phyloP scores from a whole-genome alignment of 352 stramenopile species.

The Chrysophaeum taylorii region DNA sequence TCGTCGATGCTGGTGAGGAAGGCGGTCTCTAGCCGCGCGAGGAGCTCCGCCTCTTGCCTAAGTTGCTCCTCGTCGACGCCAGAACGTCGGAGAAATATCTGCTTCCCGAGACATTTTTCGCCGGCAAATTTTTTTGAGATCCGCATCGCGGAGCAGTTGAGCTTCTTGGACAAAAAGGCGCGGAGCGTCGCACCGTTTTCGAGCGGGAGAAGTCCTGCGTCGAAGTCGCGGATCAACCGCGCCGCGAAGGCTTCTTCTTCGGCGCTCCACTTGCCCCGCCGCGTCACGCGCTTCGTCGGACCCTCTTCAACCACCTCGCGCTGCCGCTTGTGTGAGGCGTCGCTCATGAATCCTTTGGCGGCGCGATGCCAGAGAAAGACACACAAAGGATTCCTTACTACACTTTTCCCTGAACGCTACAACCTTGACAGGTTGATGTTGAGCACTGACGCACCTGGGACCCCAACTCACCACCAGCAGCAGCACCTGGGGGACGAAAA shows the following conservation, averaged over 20 bases:
- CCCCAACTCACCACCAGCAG: too few relatives aligned
- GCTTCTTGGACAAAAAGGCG: slow-evolving; percentile 10
- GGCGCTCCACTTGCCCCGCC: not conserved
- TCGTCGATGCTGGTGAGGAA: not conserved
- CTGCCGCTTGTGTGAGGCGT: too few relatives aligned
- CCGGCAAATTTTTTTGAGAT: slow-evolving; percentile 22
- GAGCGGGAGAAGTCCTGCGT: not conserved
- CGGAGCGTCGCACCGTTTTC: slow-evolving; percentile 17
- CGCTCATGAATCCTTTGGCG: too few relatives aligned
- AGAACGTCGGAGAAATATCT: slow-evolving; percentile 10
- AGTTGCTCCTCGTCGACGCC: not conserved
- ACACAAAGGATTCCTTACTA: too few relatives aligned
- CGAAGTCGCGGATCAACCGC: slow-evolving; percentile 8
- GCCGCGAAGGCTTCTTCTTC: not conserved
- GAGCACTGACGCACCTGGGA: too few relatives aligned
- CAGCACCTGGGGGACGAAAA: too few relatives aligned
- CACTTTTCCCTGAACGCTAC: too few relatives aligned
- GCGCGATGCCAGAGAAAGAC: too few relatives aligned
- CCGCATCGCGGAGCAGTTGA: slow-evolving; percentile 17
- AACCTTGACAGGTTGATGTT: too few relatives aligned
- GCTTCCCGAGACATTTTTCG: slow-evolving; percentile 14
- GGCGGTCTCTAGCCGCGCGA: not conserved
- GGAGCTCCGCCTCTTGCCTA: not conserved
- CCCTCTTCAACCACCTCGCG: too few relatives aligned
- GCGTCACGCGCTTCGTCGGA: too few relatives aligned